phyloP scores from a whole-genome alignment of 495 filamentous ascomycete species.

The Trichoderma erinaceum region DNA sequence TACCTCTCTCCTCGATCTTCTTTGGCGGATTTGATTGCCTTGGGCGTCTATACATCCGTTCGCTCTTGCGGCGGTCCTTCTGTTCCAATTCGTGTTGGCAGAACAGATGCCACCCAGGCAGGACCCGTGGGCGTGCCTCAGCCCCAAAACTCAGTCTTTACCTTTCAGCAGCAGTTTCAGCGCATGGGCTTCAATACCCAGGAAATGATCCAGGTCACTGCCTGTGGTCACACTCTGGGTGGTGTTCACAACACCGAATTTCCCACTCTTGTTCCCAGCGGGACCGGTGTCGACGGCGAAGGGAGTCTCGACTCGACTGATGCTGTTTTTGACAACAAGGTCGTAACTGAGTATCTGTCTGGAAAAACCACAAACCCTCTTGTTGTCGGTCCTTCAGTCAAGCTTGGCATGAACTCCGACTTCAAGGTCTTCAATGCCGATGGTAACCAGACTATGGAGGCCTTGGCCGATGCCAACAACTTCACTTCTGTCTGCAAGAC shows the following conservation, averaged over 20 bases:
- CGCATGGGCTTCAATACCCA: slow-evolving; percentile 51
- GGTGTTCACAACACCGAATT: slow-evolving; percentile 53
- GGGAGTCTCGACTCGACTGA: slow-evolving; percentile 40
- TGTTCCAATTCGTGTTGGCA: slow-evolving; percentile 48
- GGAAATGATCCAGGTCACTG: slow-evolving; percentile 56
- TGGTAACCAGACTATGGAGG: slow-evolving; percentile 47
- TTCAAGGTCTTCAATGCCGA: slow-evolving; percentile 53
- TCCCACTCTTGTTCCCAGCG: slow-evolving; percentile 44
- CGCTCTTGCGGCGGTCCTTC: slow-evolving; percentile 54
- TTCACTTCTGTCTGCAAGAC: slow-evolving; percentile 44
- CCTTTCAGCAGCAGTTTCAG: slow-evolving; percentile 48
- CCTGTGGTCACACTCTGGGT: slow-evolving; percentile 58
- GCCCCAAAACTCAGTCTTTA: slow-evolving; percentile 47
- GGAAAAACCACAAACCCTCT: slow-evolving; percentile 49
- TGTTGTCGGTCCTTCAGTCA: slow-evolving; percentile 41
- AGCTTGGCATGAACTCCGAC: slow-evolving; percentile 44
- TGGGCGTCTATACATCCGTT: slow-evolving; percentile 51
- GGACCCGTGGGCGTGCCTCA: slow-evolving; percentile 52
- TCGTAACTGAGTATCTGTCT: slow-evolving; percentile 51
- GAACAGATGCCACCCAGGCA: slow-evolving; percentile 46
- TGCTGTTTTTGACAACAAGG: slow-evolving; percentile 47
- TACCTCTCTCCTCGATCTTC: slow-evolving; percentile 47
- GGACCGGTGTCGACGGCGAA: slow-evolving; percentile 42
- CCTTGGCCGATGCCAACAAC: slow-evolving; percentile 36
- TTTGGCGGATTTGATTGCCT: slow-evolving; percentile 53